Evolutionary conservation across 495 filamentous ascomycete species (phyloP), one percentile per base, ranked within the genome.

Genomic region (Lasiosphaeria miniovina): DNA sequence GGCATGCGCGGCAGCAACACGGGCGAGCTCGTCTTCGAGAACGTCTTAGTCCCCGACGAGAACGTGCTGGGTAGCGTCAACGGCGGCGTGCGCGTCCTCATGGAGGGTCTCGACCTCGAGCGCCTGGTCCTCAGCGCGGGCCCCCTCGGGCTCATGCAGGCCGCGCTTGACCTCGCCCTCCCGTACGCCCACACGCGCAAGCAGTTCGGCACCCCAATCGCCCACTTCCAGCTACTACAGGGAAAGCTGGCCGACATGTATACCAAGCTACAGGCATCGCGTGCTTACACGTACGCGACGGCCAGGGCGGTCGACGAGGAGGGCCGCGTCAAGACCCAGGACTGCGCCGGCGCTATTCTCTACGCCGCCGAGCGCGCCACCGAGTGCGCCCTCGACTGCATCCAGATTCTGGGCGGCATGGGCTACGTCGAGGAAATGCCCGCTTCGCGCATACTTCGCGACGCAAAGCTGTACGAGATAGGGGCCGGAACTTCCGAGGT

Each of bases 1-100:
- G 94, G 94, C 56, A 98, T 98, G 94, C 87, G 94, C 33, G 94
- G 94, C 54, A 91, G 87, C 41, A 98, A 98, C 74, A 98, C 95
- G 6, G 95, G 94, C 64, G 94, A 98, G 74, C 80, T 98, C 11
- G 78, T 95, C 52, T 96, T 98, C 65, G 91, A 96, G 24, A 82
- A 90, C 65, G 91, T 98, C 41, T 97, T 96, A 68, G 90, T 98
- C 10, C 93, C 95, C 3, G 71, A 75, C 11, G 85, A 87, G 59
- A 90, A 96, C 67, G 75, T 96, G 0, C 84, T 98, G 4, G 94
- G 95, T 11, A 72, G 83, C 49, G 66, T 95, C 34, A 88, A 96
- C 74, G 82, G 82, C 34, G 94, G 94, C 52, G 93, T 96, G 57
- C 85, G 82, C 55, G 93, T 98, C 2, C 79, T 98, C 35, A 98